Conservation (phyloP, 2,329 filamentous ascomycete genomes). For the Colletotrichum melonis region DNA sequence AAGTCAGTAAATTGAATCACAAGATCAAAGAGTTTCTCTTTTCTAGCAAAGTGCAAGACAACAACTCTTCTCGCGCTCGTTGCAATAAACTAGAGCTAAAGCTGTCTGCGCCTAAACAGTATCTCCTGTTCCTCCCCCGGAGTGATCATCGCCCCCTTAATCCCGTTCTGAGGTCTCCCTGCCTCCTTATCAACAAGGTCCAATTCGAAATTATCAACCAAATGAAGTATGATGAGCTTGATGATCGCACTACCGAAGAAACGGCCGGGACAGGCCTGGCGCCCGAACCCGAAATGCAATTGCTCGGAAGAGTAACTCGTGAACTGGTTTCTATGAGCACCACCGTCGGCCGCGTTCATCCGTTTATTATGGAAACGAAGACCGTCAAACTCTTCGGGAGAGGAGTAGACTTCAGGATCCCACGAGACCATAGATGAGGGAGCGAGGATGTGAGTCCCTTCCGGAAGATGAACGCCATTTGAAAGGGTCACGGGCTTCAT, state of each 20-base stretch:
- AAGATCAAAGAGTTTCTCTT: background rate
- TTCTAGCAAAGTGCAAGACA: background rate
- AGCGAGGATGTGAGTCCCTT: background rate
- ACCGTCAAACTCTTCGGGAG: background rate
- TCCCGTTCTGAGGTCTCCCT: background rate
- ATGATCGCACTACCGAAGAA: background rate
- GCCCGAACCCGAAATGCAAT: background rate
- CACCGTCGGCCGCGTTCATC: background rate
- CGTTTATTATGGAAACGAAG: background rate
- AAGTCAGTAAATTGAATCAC: background rate
- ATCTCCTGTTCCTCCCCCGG: background rate
- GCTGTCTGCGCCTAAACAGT: background rate
- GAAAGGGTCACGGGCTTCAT: background rate
- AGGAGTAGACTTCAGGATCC: background rate
- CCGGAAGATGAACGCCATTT: background rate
- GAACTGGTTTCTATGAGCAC: background rate
- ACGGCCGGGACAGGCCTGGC: background rate
- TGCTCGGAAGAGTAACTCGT: background rate
- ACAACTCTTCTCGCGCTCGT: background rate
- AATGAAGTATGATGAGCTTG: background rate
- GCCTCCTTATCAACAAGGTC: background rate
- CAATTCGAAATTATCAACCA: background rate
- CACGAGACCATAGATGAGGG: background rate
- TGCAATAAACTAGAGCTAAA: background rate
- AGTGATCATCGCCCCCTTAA: background rate